These are phyloP conservation scores for Mycena polygramma DNA, from an alignment of 768 basidiomycete species.

Conservation along the genomic window DNA sequence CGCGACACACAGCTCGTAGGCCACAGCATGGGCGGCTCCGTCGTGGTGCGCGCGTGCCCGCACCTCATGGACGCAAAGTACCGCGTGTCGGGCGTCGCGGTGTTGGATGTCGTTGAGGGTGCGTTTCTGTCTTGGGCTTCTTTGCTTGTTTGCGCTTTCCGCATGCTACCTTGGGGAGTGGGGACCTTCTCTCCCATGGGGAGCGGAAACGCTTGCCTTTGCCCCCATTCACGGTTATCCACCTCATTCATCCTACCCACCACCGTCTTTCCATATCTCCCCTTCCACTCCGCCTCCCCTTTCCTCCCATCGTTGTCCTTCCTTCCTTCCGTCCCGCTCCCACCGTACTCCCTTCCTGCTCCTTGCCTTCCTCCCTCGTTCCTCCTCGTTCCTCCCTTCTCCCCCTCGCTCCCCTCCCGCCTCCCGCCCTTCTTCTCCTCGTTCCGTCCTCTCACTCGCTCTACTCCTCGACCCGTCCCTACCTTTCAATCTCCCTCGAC, in stretches of 20 bases:
- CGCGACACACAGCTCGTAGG: constrained; percentile 77
- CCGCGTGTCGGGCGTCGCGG: constrained; percentile 80
- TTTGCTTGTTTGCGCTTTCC: neutral
- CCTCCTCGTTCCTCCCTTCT: neutral
- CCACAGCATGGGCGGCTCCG: constrained; percentile 97
- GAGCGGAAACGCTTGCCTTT: too few species aligned
- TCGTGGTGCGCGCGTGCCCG: constrained; percentile 80
- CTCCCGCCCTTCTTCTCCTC: too few species aligned
- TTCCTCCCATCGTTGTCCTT: neutral
- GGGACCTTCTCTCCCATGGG: too few species aligned
- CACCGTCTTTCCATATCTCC: too few species aligned
- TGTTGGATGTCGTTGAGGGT: constrained; percentile 94
- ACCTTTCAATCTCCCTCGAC: too few species aligned
- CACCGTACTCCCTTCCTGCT: neutral
- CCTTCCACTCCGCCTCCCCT: neutral
- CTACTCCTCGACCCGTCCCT: too few species aligned
- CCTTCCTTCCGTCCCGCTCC: neutral
- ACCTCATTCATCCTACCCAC: too few species aligned
- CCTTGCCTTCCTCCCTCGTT: too few species aligned
- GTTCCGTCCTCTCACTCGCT: too few species aligned
- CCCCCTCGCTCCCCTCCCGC: neutral
- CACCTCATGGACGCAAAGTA: constrained; percentile 78
- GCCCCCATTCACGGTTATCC: too few species aligned
- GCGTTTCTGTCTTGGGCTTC: constrained; percentile 14
- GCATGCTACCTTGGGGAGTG: too few species aligned